Conservation (phyloP, 345 rosid species). For the Abelmoschus esculentus region DNA sequence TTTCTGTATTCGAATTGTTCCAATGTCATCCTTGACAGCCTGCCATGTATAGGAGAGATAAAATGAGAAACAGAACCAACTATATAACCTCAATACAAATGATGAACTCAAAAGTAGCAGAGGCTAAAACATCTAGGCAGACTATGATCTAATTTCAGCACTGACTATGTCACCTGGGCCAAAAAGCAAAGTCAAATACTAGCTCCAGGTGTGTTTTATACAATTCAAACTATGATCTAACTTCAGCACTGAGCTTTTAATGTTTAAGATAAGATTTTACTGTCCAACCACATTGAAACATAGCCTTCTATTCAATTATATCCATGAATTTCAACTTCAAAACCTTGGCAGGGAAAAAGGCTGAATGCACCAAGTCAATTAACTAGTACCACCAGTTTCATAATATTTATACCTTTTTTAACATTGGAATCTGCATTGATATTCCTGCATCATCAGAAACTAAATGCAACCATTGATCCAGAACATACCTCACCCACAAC, state of each 20-base stretch:
- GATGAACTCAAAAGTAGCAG: background rate
- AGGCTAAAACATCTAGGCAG: background rate
- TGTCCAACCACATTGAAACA: background rate
- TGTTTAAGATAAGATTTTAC: background rate
- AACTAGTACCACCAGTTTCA: background rate
- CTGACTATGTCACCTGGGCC: background rate
- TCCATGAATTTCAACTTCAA: background rate
- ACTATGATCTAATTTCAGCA: background rate
- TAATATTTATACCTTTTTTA: background rate
- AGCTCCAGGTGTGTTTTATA: background rate
- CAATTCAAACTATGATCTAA: background rate
- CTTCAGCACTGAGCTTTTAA: background rate
- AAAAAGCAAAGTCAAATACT: background rate
- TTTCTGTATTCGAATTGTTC: slow-evolving; percentile 68
- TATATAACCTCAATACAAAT: slow-evolving; percentile 2
- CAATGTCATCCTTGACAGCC: slow-evolving; percentile 89
- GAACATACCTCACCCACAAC: slow-evolving; percentile 85
- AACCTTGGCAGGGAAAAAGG: background rate
- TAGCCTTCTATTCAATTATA: background rate
- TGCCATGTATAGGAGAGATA: slow-evolving; percentile 21
- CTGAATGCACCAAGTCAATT: background rate
- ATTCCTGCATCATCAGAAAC: background rate
- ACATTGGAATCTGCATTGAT: background rate
- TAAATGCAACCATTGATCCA: background rate
- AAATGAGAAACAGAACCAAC: background rate